Percentiles rank a stretch among this genome's conserved stretches.
Conservation (phyloP, 2,329 filamentous ascomycete species). For the Teratosphaeria destructans region DNA sequence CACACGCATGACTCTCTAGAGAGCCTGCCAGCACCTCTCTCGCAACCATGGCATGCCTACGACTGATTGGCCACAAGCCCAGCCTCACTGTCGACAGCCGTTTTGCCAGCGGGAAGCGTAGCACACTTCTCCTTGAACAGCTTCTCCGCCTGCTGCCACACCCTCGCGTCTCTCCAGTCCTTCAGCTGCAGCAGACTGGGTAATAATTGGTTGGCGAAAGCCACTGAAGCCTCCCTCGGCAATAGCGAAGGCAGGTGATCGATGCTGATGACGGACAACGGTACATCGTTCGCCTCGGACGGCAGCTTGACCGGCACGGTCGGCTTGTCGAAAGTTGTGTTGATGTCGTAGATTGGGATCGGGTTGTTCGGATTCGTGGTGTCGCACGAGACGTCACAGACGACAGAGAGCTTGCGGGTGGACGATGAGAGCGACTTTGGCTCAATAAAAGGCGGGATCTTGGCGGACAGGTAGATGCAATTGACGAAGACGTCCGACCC, state of each 20-base stretch:
- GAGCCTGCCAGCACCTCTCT: not conserved
- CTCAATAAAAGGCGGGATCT: constrained; percentile 75
- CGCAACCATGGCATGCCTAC: not conserved
- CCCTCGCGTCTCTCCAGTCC: constrained; percentile 58
- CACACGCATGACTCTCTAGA: not conserved
- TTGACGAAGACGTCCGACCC: constrained; percentile 53
- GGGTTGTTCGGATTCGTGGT: constrained; percentile 63
- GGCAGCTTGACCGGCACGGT: constrained; percentile 63
- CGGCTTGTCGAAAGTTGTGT: constrained; percentile 81
- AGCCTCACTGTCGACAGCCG: constrained; percentile 5
- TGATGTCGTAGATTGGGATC: constrained; percentile 71
- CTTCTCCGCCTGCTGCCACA: constrained; percentile 80
- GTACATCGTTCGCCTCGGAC: constrained; percentile 38
- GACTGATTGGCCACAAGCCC: constrained; percentile 7
- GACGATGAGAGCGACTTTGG: constrained; percentile 55
- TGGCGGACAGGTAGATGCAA: constrained; percentile 74
- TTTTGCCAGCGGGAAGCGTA: constrained; percentile 45
- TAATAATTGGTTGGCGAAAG: constrained; percentile 68
- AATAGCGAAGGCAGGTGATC: constrained; percentile 77
- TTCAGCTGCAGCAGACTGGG: constrained; percentile 70
- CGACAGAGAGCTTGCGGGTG: constrained; percentile 54
- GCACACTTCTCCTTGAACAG: constrained; percentile 75
- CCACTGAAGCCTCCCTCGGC: constrained; percentile 76
- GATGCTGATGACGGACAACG: constrained; percentile 73
- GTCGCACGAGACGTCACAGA: constrained; percentile 71